phyloP scores from a whole-genome alignment of 1,284 basidiomycete species.

The Inonotus hispidus region DNA sequence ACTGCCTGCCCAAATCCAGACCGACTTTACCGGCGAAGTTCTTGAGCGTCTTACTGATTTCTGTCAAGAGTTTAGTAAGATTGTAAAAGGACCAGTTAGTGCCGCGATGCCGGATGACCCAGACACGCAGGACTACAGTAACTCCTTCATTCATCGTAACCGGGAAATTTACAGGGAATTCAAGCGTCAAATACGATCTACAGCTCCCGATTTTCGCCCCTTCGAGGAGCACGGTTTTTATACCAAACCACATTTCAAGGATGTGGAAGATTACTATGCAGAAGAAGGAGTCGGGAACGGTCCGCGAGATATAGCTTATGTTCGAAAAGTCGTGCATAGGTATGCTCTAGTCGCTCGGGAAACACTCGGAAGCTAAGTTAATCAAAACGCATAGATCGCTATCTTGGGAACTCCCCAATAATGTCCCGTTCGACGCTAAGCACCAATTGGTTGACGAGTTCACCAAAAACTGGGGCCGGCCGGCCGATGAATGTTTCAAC shows the following conservation, averaged over 20 bases:
- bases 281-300: neutral
- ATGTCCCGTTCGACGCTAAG: constrained; percentile 48
- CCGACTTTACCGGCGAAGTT: constrained; percentile 42
- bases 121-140: neutral
- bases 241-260: neutral
- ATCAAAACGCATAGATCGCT: constrained; percentile 32
- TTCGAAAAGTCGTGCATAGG: constrained; percentile 4
- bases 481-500: constrained; percentile 3
- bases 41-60: constrained; percentile 42
- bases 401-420: constrained; percentile 46
- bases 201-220: constrained; percentile 20
- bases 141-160: constrained; percentile 18
- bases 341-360: neutral
- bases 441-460: constrained; percentile 20
- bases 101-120: neutral
- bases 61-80: constrained; percentile 31
- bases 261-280: neutral
- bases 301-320: constrained; percentile 2
- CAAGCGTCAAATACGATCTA: constrained; percentile 15
- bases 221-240: constrained; percentile 2
- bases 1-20: constrained; percentile 38
- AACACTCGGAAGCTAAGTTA: neutral
- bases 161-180: constrained; percentile 13
- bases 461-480: constrained; percentile 1
- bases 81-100: neutral